Evolutionary conservation across 202 grass and related monocot genomes (phyloP).

Genomic region (Brachypodium distachyon): DNA sequence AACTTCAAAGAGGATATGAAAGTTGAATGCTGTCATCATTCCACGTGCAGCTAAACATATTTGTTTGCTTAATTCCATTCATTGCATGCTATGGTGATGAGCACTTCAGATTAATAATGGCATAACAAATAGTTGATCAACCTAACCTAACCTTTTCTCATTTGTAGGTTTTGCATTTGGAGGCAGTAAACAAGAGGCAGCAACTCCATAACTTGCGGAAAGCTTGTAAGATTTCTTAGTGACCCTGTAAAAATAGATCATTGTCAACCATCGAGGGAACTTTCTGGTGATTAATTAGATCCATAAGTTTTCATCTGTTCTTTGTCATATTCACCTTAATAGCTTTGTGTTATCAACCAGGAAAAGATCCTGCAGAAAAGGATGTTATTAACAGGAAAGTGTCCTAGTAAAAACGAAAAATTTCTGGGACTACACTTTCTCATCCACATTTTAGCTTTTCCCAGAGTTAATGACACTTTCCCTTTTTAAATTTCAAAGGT

Average conservation of each 20-base stretch:
- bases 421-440: background rate
- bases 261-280: background rate
- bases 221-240: conserved; percentile 40
- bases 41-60: background rate
- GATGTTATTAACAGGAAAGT: background rate
- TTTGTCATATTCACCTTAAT: background rate
- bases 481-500: background rate
- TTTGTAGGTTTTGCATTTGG: conserved; percentile 44
- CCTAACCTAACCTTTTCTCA: conserved; percentile 15
- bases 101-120: background rate
- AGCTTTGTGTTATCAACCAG: background rate
- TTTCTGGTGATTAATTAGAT: background rate
- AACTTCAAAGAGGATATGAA: background rate
- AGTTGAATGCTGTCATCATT: background rate
- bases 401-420: background rate
- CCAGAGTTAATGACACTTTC: background rate
- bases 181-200: conserved; percentile 43
- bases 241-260: background rate
- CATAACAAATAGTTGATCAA: background rate
- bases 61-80: background rate
- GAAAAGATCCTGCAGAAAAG: background rate
- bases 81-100: background rate
- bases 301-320: background rate
- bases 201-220: conserved; percentile 73
- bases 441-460: background rate